phyloP scores from a whole-genome alignment of 768 basidiomycete genomes.

The Boletus sensibilis region DNA sequence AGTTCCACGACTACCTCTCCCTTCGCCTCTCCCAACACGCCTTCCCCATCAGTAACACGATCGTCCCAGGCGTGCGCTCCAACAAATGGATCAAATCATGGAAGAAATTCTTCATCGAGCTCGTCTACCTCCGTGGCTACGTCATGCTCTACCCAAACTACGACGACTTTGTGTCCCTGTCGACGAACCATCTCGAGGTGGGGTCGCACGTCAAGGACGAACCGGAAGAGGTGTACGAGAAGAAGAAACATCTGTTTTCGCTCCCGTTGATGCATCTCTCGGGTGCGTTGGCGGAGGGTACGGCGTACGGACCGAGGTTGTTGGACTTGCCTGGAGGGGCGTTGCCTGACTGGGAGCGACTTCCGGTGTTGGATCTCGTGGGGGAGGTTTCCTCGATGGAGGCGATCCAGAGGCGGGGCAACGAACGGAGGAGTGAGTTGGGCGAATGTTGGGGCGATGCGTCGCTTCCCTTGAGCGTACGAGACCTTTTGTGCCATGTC shows the following conservation, averaged over 20 bases:
- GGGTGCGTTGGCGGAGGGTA: conserved; percentile 12
- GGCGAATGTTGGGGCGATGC: conserved; percentile 28
- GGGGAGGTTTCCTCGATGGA: conserved; percentile 43
- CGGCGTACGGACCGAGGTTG: conserved; percentile 32
- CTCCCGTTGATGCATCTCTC: conserved; percentile 63
- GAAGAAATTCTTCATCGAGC: conserved; percentile 90
- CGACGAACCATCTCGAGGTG: conserved; percentile 88
- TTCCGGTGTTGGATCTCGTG: conserved; percentile 72
- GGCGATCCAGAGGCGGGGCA: conserved; percentile 35
- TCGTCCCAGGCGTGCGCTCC: conserved; percentile 77
- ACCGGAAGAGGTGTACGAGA: conserved; percentile 43
- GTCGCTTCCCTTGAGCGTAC: conserved; percentile 24
- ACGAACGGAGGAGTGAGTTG: conserved; percentile 36
- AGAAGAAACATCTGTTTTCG: conserved; percentile 62
- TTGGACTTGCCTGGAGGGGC: conserved; percentile 56
- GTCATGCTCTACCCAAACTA: conserved; percentile 91
- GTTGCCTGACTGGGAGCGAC: conserved; percentile 50
- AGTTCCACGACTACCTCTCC: conserved; percentile 77
- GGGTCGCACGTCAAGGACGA: conserved; percentile 74
- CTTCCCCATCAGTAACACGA: conserved; percentile 34
- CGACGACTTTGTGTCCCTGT: conserved; percentile 64
- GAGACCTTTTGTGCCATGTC: conserved; percentile 23
- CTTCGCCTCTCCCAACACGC: conserved; percentile 58
- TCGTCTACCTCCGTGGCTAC: conserved; percentile 77
- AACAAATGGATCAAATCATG: conserved; percentile 81